These are phyloP conservation scores for Magnolia officinalis DNA, from an alignment of 164 flowering plant species.

Conservation along the genomic window DNA sequence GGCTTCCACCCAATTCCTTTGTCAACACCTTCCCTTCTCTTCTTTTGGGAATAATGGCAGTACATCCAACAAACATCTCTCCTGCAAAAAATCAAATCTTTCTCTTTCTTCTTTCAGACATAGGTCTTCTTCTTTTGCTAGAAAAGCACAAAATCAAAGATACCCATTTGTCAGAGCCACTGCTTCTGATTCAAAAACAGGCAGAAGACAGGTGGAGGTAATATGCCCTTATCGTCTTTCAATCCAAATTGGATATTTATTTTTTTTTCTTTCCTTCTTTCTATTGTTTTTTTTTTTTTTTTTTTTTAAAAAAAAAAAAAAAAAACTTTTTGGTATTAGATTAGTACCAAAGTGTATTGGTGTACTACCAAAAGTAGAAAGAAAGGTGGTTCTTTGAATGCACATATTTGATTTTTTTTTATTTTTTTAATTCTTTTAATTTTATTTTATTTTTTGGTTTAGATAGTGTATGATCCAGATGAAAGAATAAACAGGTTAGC, in stretches of 20 bases:
- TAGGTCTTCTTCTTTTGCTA: conserved; percentile 26
- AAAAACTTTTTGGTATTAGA: not conserved
- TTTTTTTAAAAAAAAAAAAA: not conserved
- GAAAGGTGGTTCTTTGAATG: not conserved
- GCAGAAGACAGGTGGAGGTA: conserved; percentile 62
- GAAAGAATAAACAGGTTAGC: conserved; percentile 66
- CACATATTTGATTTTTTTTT: not conserved
- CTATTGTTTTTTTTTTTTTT: not conserved
- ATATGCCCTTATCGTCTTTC: not conserved
- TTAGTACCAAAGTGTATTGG: not conserved
- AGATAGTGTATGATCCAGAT: conserved; percentile 77
- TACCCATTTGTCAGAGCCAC: conserved; percentile 35
- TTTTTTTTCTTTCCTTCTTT: not conserved
- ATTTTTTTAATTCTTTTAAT: not conserved
- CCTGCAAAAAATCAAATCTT: conserved; percentile 14
- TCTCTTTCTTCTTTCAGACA: conserved; percentile 18
- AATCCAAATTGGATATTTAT: not conserved
- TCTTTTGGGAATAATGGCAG: conserved; percentile 19
- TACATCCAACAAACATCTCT: conserved; percentile 19
- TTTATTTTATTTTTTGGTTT: conserved; percentile 13
- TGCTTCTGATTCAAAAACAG: conserved; percentile 34
- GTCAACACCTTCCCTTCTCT: conserved; percentile 22
- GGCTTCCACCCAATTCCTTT: conserved; percentile 44
- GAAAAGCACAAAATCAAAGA: conserved; percentile 22
- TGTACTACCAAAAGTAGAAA: too few relatives aligned